A percentile compares a stretch with the other conserved stretches of the same genome.
phyloP scores from a whole-genome alignment of 2,329 filamentous ascomycete genomes.

The Sarocladiaceae sp. region DNA sequence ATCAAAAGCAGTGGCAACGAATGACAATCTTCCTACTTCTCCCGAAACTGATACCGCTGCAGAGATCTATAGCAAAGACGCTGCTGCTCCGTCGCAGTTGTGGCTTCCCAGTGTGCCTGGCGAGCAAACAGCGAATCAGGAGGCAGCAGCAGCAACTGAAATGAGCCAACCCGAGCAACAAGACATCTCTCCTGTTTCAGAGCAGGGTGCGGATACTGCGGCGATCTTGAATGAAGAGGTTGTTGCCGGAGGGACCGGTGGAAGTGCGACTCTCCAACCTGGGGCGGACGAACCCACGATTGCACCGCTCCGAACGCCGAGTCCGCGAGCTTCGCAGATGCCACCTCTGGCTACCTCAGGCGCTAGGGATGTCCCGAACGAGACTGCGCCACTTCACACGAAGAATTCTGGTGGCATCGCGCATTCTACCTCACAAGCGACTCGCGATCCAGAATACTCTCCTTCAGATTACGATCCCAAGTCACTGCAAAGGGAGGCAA shows the following conservation, averaged over 20 bases:
- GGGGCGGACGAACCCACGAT: conserved; percentile 17
- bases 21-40: background rate
- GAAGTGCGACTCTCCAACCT: background rate
- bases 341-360: background rate
- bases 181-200: conserved; percentile 16
- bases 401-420: conserved; percentile 22
- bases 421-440: conserved; percentile 39
- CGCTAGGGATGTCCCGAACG: background rate
- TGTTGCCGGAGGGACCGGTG: background rate
- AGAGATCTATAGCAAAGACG: background rate
- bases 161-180: background rate
- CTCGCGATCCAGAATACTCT: conserved; percentile 28
- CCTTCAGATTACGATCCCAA: conserved; percentile 28
- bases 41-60: background rate
- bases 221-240: background rate
- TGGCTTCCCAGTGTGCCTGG: background rate
- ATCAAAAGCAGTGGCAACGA: background rate
- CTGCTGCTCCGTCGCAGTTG: background rate
- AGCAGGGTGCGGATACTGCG: conserved; percentile 10
- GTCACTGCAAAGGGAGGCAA: conserved; percentile 34
- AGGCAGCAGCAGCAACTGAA: background rate
- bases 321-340: conserved; percentile 15
- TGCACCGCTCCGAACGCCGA: conserved; percentile 27
- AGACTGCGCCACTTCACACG: background rate
- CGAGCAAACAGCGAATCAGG: background rate